These are phyloP conservation scores for Penicillium chermesinum DNA, from an alignment of 495 filamentous ascomycete species.

Conservation along the genomic window DNA sequence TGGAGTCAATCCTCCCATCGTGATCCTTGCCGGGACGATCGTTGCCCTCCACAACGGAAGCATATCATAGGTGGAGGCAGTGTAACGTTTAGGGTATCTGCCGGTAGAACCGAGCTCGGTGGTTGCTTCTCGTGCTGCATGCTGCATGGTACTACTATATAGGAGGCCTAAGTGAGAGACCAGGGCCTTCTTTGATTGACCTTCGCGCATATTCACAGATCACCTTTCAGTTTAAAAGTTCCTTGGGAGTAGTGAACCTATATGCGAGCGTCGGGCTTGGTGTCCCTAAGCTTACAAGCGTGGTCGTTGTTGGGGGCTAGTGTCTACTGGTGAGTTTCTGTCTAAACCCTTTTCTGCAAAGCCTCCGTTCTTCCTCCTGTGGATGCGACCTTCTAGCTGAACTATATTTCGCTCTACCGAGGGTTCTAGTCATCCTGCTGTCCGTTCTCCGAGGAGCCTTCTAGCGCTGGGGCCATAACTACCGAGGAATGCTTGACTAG, in stretches of 20 bases:
- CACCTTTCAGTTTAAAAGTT: neutral
- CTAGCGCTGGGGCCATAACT: neutral
- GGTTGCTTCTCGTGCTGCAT: neutral
- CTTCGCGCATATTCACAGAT: neutral
- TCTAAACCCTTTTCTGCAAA: conserved; percentile 26
- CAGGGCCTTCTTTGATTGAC: too few species aligned
- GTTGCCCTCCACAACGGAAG: neutral
- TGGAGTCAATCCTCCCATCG: neutral
- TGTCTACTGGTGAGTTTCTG: neutral
- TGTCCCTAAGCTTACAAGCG: too few species aligned
- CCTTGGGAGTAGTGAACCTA: neutral
- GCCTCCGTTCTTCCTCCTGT: conserved; percentile 14
- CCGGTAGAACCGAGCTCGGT: neutral
- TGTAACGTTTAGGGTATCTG: neutral
- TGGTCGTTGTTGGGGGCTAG: neutral
- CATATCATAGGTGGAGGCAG: neutral
- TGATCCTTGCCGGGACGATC: conserved; percentile 9
- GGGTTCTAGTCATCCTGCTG: neutral
- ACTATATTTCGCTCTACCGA: conserved; percentile 10
- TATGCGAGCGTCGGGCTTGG: neutral
- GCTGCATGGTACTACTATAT: too few species aligned
- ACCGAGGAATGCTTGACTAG: neutral
- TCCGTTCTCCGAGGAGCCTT: neutral
- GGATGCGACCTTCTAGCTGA: conserved; percentile 10
- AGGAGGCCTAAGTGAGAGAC: too few species aligned